Base-by-base conservation (phyloP, 768 basidiomycete genomes). In the Leucosporidium yakuticum region DNA sequence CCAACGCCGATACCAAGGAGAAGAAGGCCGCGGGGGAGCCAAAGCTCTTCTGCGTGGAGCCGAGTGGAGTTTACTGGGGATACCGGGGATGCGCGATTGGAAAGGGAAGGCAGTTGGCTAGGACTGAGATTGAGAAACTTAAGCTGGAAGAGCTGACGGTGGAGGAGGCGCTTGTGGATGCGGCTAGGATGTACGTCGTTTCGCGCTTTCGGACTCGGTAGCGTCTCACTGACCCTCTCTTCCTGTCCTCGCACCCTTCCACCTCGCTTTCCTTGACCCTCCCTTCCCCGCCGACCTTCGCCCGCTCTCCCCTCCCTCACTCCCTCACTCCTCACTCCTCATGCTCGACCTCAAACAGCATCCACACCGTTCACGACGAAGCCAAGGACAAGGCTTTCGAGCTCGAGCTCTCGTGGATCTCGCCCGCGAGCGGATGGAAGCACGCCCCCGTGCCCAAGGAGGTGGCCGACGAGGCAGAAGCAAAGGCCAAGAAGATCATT, bases 361-460 rank as follows among this genome's bases (percentile, higher is more conserved):
- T 98, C 77, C 92, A 99, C 80, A 85, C 91, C 50, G 93, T 96
- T 21, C 96, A 99, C 77, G 95, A 98, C 70, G 96, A 98, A 77
- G 87, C 90, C 69, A 96, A 97, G 79, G 94, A 97, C 81, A 98
- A 97, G 77, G 90, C 94, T 60, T 98, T 99, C 71, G 96, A 98
- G 77, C 85, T 99, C 32, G 96, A 99, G 80, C 85, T 99, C 84
- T 90, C 93, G 47, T 99, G 96, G 96, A 87, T 97, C 67, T 86
- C 92, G 49, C 83, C 85, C 44, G 91, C 95, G 80, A 90, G 88
- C 39, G 85, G 86, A 36, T 86, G 86, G 62, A 78, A 87, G 58
- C 93, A 97, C 79, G 82, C 85, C 31, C 84, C 86, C 31, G 91
- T 99, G 63, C 96, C 96, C 57, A 84, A 84, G 68, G 93, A 93